Conservation (phyloP, 176 grass and related monocot species). For the Typha latifolia region DNA sequence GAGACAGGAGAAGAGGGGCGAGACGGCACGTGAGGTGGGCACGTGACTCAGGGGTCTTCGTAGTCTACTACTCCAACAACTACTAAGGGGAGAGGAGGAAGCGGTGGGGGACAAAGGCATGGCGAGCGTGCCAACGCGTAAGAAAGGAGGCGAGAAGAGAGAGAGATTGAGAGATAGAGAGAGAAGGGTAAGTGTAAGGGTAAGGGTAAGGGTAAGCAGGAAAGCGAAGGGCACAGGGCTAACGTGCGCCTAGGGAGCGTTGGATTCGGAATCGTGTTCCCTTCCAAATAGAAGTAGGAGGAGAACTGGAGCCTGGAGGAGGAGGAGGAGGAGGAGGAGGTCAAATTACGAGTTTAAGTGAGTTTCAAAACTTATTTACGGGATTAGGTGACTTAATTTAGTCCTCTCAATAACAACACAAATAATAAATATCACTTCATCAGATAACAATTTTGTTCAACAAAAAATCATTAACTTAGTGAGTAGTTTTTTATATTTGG, state of each 20-base stretch:
- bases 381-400: no score
- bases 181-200: conserved; percentile 28
- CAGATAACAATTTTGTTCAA: no score
- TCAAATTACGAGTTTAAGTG: no score
- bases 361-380: no score
- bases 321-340: no score
- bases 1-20: neutral
- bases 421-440: no score
- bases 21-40: conserved; percentile 8
- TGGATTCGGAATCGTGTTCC: neutral
- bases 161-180: conserved; percentile 18
- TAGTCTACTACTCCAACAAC: no score
- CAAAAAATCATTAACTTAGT: no score
- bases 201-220: conserved; percentile 19
- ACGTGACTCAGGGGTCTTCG: neutral
- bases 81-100: conserved; percentile 5
- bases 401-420: no score
- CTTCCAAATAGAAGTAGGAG: neutral
- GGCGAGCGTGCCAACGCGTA: conserved; percentile 21
- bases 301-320: no score
- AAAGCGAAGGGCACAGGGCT: conserved; percentile 11
- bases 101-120: conserved; percentile 30
- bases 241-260: conserved; percentile 1
- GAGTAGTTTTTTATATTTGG: no score
- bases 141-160: conserved; percentile 16